Evolutionary conservation across 1,139 yeast genomes (phyloP), one percentile per base, ranked within the genome.

Genomic region (Geotrichum cucujoidarum): DNA sequence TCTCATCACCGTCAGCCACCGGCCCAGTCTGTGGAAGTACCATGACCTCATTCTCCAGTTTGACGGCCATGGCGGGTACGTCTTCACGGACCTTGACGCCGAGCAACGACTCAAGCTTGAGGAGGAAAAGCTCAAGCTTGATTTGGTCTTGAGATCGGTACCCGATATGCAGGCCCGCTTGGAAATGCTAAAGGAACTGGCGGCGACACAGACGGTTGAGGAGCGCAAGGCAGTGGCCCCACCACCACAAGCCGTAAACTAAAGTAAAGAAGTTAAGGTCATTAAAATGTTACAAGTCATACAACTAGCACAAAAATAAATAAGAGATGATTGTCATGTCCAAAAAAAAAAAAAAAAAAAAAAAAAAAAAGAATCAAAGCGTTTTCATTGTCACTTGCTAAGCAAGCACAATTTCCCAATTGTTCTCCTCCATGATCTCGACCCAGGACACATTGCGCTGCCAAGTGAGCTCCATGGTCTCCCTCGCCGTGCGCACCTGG

Each of bases 21-120:
- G 97, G 57, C 83, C 95, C 3, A 87, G 95, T 11, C 71, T 90
- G 56, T 90, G 97, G 97, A 87, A 85, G 65, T 90, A 88, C 72
- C 97, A 90, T 66, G 80, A 83, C 54, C 76, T 78, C 60, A 77
- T 90, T 53, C 72, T 90, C 55, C 90, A 88, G 65, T 88, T 89
- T 63, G 92, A 84, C 61, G 95, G 95, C 16, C 80, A 82, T 60
- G 94, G 95, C 1, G 81, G 82, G 3, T 86, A 83, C 60, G 74
- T 73, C 51, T 86, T 84, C 63, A 83, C 84, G 6, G 72, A 75
- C 54, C 73, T 86, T 45, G 80, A 85, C 65, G 87, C 94, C 20
- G 76, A 76, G 37, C 76, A 78, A 62, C 74, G 94, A 57, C 73
- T 86, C 55, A 71, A 73, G 52, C 75, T 81, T 56, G 94, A 84